Conservation (phyloP, 2,329 filamentous ascomycete genomes). For the Xylariaceae sp. region DNA sequence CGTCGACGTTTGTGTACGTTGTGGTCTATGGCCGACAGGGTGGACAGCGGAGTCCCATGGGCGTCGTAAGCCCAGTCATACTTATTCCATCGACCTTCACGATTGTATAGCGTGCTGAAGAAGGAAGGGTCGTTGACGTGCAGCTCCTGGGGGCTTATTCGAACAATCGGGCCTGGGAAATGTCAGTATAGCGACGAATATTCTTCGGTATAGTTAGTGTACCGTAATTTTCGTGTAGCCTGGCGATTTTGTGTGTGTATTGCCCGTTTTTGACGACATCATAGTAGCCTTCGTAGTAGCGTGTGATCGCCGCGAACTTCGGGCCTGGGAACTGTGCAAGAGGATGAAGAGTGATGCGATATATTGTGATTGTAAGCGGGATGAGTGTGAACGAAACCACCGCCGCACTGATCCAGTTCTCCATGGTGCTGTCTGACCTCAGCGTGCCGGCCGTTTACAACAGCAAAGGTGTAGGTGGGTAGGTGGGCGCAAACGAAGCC, state of each 20-base stretch:
- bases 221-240: not conserved
- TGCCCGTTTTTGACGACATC: not conserved
- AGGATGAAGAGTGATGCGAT: not conserved
- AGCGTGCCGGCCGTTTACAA: no score
- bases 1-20: conserved; percentile 9
- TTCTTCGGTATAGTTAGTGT: not conserved
- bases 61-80: conserved; percentile 15
- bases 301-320: not conserved
- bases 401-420: no score
- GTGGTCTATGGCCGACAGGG: conserved; percentile 5
- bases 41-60: conserved; percentile 4
- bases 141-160: conserved; percentile 14
- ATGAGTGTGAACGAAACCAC: no score
- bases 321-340: not conserved
- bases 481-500: no score
- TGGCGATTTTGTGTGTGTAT: not conserved
- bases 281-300: not conserved
- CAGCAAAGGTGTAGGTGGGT: no score
- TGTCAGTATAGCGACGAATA: not conserved
- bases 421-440: no score
- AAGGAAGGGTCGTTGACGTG: conserved; percentile 13
- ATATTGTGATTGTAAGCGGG: no score
- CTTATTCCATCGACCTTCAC: conserved; percentile 15
- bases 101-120: conserved; percentile 13
- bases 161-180: conserved; percentile 11